Percentiles rank a stretch among this genome's conserved stretches.
phyloP scores from a whole-genome alignment of 73 alveolate genomes.

The Uronychia setigera region DNA sequence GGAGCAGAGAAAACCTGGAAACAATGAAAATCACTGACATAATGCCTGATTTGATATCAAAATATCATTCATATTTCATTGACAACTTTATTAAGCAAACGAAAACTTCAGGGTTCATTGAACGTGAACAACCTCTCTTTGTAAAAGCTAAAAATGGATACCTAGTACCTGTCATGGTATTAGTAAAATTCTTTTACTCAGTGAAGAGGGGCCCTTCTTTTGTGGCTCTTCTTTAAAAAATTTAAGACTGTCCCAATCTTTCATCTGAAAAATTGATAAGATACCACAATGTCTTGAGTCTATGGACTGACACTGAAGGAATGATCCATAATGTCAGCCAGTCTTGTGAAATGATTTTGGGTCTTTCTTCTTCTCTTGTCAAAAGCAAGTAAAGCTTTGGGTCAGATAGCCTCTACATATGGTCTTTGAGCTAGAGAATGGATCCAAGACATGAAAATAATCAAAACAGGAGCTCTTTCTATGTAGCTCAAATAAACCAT shows the following conservation, averaged over 20 bases:
- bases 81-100: neutral
- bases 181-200: neutral
- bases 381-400: neutral
- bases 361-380: neutral
- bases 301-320: neutral
- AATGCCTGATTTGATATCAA: neutral
- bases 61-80: neutral
- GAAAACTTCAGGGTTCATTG: neutral
- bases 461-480: too few species aligned
- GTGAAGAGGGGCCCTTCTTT: neutral
- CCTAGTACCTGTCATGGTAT: neutral
- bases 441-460: too few species aligned
- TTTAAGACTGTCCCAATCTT: neutral
- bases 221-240: too few species aligned
- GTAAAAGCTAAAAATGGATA: neutral
- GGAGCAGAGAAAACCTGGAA: neutral
- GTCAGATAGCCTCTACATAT: neutral
- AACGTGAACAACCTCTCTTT: neutral
- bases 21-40: neutral
- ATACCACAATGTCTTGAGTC: neutral
- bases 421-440: too few species aligned
- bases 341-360: neutral
- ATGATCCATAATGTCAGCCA: neutral
- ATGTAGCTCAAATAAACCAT: too few species aligned
- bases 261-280: neutral